Conservation (phyloP, 192 early-diverging fungal species). For the Diversispora epigaea region DNA sequence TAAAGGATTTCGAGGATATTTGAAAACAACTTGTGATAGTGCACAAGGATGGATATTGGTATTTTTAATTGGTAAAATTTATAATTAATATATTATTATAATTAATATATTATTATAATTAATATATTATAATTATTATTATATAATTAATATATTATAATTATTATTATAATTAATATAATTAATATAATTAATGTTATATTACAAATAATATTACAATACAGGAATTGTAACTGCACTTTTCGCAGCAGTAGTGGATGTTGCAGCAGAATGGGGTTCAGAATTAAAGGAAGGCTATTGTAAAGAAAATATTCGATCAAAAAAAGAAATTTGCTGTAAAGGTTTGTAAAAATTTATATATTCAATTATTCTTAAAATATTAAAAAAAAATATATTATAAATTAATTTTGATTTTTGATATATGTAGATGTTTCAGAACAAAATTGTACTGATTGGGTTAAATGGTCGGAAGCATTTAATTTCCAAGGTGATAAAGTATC, state of each 20-base stretch:
- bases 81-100: conserved; percentile 20
- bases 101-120: background rate
- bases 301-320: conserved; percentile 75
- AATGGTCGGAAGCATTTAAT: conserved; percentile 13
- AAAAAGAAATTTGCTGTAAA: conserved; percentile 88
- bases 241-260: conserved; percentile 82
- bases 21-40: conserved; percentile 59
- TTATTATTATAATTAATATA: background rate
- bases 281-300: conserved; percentile 88
- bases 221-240: conserved; percentile 68
- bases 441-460: background rate
- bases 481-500: background rate
- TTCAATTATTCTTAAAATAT: conserved; percentile 37
- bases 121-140: background rate
- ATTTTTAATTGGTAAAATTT: conserved; percentile 61
- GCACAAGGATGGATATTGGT: conserved; percentile 85
- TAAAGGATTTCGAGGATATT: conserved; percentile 46
- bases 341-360: background rate
- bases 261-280: conserved; percentile 85
- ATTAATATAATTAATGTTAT: too few species aligned
- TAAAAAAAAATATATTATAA: background rate
- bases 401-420: background rate
- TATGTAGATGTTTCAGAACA: background rate
- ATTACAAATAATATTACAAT: conserved; percentile 23
- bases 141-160: conserved; percentile 21